Evolutionary conservation across 2,329 filamentous ascomycete genomes (phyloP).

Genomic region (Venturia nashicola): DNA sequence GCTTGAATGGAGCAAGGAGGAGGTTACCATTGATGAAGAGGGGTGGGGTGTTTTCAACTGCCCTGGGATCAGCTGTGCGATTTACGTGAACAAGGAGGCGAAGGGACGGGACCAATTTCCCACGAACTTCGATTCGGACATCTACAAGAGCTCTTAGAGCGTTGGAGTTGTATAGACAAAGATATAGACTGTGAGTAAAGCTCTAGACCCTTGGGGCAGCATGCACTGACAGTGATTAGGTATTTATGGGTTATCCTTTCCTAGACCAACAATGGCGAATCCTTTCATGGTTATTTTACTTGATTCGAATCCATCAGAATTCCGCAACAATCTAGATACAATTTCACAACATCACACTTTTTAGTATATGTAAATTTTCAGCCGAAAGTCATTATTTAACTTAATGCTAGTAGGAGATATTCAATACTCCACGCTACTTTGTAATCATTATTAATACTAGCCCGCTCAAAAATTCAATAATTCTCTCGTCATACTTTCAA

Average conservation of each 20-base stretch:
- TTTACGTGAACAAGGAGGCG: conserved; percentile 50
- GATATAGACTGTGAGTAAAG: not conserved
- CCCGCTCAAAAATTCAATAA: too few relatives aligned
- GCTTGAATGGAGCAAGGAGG: conserved; percentile 39
- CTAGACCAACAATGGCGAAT: not conserved
- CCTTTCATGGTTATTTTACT: not conserved
- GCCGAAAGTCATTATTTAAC: too few relatives aligned
- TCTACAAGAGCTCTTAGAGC: conserved; percentile 10
- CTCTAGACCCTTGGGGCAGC: not conserved
- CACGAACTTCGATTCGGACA: conserved; percentile 12
- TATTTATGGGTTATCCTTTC: not conserved
- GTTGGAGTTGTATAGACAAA: not conserved
- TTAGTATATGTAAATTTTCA: too few relatives aligned
- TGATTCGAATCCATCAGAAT: not conserved
- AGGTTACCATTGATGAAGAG: conserved; percentile 45
- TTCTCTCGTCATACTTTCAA: too few relatives aligned
- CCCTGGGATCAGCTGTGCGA: conserved; percentile 40
- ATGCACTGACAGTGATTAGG: not conserved
- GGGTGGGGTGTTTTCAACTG: conserved; percentile 49
- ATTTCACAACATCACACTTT: too few relatives aligned
- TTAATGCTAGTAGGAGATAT: too few relatives aligned
- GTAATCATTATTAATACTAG: too few relatives aligned
- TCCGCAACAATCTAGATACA: not conserved
- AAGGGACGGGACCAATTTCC: conserved; percentile 13
- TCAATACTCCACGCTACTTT: too few relatives aligned